Conservation (phyloP, 495 filamentous ascomycete genomes). For the Cercophora samala region DNA sequence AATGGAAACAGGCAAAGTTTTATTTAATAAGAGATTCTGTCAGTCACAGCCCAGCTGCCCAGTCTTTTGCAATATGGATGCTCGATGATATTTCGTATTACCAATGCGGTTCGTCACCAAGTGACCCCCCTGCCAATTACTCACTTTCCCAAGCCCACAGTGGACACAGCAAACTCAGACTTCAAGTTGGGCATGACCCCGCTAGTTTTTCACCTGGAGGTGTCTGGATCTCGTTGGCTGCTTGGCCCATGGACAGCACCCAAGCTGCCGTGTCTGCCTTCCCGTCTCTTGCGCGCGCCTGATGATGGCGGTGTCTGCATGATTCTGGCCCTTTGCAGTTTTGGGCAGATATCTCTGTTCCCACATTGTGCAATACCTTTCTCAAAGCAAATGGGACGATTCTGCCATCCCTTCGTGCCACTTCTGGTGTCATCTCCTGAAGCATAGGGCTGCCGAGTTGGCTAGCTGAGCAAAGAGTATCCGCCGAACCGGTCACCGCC, state of each 20-base stretch:
- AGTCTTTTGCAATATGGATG: background rate
- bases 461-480: background rate
- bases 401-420: constrained; percentile 8
- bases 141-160: background rate
- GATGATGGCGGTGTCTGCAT: background rate
- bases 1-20: background rate
- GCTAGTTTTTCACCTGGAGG: background rate
- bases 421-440: constrained; percentile 14
- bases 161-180: background rate
- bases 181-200: background rate
- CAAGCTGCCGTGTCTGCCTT: background rate
- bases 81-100: constrained; percentile 3
- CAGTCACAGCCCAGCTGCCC: constrained; percentile 4
- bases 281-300: background rate
- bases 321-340: background rate
- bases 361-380: background rate
- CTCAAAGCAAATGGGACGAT: background rate
- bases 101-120: constrained; percentile 9
- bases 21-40: background rate
- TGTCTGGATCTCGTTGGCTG: background rate
- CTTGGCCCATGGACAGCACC: background rate
- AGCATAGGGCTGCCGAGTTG: constrained; percentile 5
- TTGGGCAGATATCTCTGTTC: background rate
- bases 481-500: constrained; percentile 8
- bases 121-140: constrained; percentile 7